A percentile compares a stretch with the other conserved stretches of the same genome.
Conservation (phyloP, 345 rosid species). For the Isatis tinctoria region DNA sequence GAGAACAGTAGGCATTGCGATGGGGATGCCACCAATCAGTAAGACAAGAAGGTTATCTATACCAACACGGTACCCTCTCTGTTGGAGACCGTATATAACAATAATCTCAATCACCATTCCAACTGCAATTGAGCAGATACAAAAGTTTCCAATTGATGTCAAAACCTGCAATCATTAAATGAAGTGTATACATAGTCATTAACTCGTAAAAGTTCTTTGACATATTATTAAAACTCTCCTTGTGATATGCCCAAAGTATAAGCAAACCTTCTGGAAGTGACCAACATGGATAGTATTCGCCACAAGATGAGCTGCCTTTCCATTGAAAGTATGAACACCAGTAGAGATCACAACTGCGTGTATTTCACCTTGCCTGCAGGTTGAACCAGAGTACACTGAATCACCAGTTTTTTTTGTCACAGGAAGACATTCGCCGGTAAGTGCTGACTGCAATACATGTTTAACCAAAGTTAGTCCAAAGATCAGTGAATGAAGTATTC, state of each 20-base stretch:
- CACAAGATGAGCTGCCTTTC: slow-evolving; percentile 94
- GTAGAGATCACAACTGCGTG: slow-evolving; percentile 93
- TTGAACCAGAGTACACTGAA: slow-evolving; percentile 86
- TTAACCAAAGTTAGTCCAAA: background rate
- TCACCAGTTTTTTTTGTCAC: slow-evolving; percentile 66
- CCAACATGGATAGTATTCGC: slow-evolving; percentile 78
- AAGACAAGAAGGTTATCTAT: slow-evolving; percentile 52
- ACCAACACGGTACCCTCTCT: slow-evolving; percentile 48
- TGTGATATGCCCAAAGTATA: background rate
- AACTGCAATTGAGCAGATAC: slow-evolving; percentile 81
- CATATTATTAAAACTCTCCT: too few species aligned
- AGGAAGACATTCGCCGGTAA: slow-evolving; percentile 59
- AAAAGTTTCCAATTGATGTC: slow-evolving; percentile 88
- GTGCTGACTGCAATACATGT: slow-evolving; percentile 33
- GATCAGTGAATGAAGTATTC: background rate
- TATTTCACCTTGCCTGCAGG: slow-evolving; percentile 88
- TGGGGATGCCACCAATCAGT: slow-evolving; percentile 64
- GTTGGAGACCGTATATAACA: slow-evolving; percentile 47
- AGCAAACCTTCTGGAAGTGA: slow-evolving; percentile 77
- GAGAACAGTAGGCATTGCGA: slow-evolving; percentile 65
- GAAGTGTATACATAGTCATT: too few species aligned
- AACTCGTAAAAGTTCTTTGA: too few species aligned
- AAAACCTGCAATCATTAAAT: slow-evolving; percentile 43
- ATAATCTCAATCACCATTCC: slow-evolving; percentile 72
- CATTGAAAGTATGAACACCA: slow-evolving; percentile 87